Evolutionary conservation across 2,329 filamentous ascomycete genomes (phyloP), one percentile per base, ranked within the genome.

Genomic region (Venturia carpophila): DNA sequence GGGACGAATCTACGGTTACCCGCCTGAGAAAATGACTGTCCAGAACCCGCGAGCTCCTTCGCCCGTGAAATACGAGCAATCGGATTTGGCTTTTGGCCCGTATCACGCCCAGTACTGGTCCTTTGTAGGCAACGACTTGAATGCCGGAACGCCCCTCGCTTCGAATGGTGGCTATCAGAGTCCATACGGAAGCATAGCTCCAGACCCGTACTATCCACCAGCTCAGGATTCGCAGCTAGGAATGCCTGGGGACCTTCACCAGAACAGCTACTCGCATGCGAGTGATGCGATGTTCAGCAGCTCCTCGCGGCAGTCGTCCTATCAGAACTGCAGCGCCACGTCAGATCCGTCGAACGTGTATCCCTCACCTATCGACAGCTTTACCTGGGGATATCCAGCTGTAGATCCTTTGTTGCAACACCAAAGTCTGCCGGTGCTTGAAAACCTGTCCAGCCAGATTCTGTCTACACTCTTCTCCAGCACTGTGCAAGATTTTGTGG

Each of bases 71-170:
- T 66, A 56, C 37, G 58, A 62, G 64, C 52, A 58, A 17, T n/a
- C 39, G 37, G 60, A 55, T 34, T 43, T 47, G 42, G 58, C 7
- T 11, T 63, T 55, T 43, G 64, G 64, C 7, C 64, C 64, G n/a
- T 66, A 66, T 60, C 60, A 66, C 27, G 60, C 58, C 27, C 64
- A 64, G 47, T 66, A 66, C 64, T 66, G 64, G 64, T 66, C 64
- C 34, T 43, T 66, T 11, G 45, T 66, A 7, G 42, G 42, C 37
- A 45, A 19, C 58, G 47, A 62, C 30, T 15, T 66, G 9, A 42
- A 63, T 39, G 41, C 58, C 17, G 60, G 60, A 9, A 56, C 47
- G 45, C 64, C 64, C 13, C 41, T 63, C 19, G 30, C 41, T 34
- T 34, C 60, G 24, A 66, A 66, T 39, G 64, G 64, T 15, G 45